Percentiles rank a stretch among this genome's conserved stretches.
Conservation (phyloP, 768 basidiomycete genomes). For the Tylopilus felleus region DNA sequence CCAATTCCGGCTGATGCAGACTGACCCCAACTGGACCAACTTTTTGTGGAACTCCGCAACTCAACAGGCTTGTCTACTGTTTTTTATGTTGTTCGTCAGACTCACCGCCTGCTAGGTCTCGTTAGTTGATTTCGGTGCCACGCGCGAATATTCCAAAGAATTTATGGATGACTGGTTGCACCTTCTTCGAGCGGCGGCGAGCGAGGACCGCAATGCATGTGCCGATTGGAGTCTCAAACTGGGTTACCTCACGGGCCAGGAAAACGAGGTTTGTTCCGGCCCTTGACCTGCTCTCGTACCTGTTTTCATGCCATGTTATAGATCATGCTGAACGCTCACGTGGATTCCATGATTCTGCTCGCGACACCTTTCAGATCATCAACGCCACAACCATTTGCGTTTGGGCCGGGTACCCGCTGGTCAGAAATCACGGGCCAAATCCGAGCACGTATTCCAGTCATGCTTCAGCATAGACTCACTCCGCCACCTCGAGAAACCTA, state of each 20-base stretch:
- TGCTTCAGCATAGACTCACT: conserved; percentile 84
- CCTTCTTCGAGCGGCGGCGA: conserved; percentile 78
- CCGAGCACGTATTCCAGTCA: conserved; percentile 78
- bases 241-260: conserved; percentile 88
- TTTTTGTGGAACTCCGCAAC: conserved; percentile 81
- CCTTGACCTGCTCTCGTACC: neutral
- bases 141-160: conserved; percentile 74
- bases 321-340: conserved; percentile 86
- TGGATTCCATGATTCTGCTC: conserved; percentile 77
- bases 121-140: conserved; percentile 95
- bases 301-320: neutral
- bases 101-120: conserved; percentile 50
- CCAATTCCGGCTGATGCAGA: conserved; percentile 91
- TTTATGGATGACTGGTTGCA: conserved; percentile 89
- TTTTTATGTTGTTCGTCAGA: neutral
- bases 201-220: conserved; percentile 64
- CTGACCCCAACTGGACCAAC: conserved; percentile 98
- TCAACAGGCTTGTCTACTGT: conserved; percentile 46
- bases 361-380: conserved; percentile 76
- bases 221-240: conserved; percentile 71
- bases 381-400: conserved; percentile 72
- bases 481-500: conserved; percentile 96
- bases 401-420: conserved; percentile 65
- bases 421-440: conserved; percentile 73
- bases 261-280: conserved; percentile 58